Evolutionary conservation across 2,329 filamentous ascomycete genomes (phyloP), one percentile per base, ranked within the genome.

Genomic region (Trichoderma citrinoviride): DNA sequence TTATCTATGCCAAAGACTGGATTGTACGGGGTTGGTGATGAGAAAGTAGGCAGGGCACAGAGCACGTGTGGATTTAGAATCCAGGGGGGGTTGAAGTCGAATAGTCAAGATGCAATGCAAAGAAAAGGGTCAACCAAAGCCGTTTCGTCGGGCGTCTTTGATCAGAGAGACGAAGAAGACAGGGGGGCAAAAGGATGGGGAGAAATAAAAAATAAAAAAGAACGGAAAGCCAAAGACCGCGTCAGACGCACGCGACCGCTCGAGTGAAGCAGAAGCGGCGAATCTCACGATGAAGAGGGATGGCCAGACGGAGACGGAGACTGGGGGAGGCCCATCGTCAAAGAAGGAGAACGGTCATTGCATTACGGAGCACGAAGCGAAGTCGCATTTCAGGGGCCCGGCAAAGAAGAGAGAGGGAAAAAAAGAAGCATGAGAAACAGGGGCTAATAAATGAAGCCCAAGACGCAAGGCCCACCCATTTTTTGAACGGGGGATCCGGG

Each of bases 371-470:
- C 33, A 14, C 33, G 33, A 37, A 37, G 33, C 33, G 33, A 37
- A 37, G 33, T 37, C 33, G 33, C 33, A 37, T 37, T 37, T 37
- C 14, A 37, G 33, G 19, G 29, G 29, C n/a, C 19, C 23, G 29
- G 29, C 29, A 23, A 49, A 46, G 19, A 29, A 33, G 27, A 8
- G 19, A 33, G 23, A 29, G 44, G 43, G 27, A 40, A 7, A 15
- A 44, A 53, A 61, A 53, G 10, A 52, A 41, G 37, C 33, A 37
- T 37, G 52, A 19, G 40, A 53, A 53, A 61, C 47, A 61, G 58
- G 58, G 58, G 47, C 58, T 52, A 61, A 61, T 52, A 61, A 61
- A 61, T 61, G 58, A 61, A 53, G 58, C 58, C 58, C 47, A 53
- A 41, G 47, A 61, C 47, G n/a, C 33, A 29, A 49, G 58, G 47